These are phyloP conservation scores for Rhizopogon sp. DNA, from an alignment of 768 basidiomycete species.

Conservation along the genomic window DNA sequence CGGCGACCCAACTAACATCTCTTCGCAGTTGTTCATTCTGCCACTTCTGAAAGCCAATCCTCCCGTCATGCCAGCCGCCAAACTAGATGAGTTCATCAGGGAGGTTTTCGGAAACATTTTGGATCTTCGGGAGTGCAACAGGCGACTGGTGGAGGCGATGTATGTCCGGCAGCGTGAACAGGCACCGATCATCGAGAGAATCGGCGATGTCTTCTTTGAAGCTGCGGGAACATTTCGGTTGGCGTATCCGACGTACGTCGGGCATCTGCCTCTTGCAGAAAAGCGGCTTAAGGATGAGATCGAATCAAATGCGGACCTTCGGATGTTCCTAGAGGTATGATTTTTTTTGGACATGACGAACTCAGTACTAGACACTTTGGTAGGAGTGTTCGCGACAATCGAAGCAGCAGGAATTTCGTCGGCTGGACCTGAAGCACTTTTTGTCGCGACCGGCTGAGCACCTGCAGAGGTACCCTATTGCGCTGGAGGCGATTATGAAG, in stretches of 20 bases:
- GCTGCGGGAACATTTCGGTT: constrained; percentile 84
- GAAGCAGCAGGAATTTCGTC: constrained; percentile 48
- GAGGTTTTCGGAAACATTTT: constrained; percentile 88
- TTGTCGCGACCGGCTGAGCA: constrained; percentile 59
- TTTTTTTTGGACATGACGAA: neutral
- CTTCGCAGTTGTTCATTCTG: constrained; percentile 47
- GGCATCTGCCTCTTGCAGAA: constrained; percentile 81
- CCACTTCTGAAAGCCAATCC: constrained; percentile 50
- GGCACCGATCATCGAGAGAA: constrained; percentile 71
- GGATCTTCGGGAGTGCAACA: constrained; percentile 81
- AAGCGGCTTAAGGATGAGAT: constrained; percentile 83
- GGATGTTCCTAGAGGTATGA: constrained; percentile 78
- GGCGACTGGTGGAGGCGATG: constrained; percentile 79
- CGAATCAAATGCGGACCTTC: constrained; percentile 75
- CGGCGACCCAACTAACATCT: constrained; percentile 20
- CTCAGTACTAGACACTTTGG: neutral
- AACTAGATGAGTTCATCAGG: constrained; percentile 80
- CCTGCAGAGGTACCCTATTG: constrained; percentile 66
- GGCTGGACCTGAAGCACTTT: constrained; percentile 61
- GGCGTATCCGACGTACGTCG: constrained; percentile 83
- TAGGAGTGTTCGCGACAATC: constrained; percentile 37
- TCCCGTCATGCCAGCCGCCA: constrained; percentile 46
- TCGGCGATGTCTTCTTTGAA: constrained; percentile 87
- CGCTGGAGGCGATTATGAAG: constrained; percentile 80
- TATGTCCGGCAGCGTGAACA: constrained; percentile 83